These are phyloP conservation scores for Talaromyces stipitatus DNA, from an alignment of 495 filamentous ascomycete genomes.

Conservation along the genomic window DNA sequence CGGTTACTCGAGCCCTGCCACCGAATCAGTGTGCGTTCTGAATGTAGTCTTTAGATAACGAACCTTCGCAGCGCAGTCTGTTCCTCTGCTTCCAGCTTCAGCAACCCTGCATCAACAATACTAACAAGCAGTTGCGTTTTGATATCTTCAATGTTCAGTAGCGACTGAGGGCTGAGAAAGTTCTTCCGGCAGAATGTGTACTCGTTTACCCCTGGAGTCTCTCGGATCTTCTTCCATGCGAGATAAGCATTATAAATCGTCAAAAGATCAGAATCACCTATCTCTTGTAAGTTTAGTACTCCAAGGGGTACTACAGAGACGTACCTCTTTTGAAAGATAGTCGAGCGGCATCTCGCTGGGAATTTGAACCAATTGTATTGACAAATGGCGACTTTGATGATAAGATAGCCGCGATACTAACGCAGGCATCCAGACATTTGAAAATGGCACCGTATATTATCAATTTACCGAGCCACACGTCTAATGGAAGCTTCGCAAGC, in stretches of 20 bases:
- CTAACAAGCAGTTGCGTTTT: conserved; percentile 82
- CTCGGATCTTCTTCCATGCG: conserved; percentile 75
- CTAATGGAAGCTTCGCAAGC: conserved; percentile 78
- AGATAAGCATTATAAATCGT: conserved; percentile 91
- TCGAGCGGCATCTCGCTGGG: conserved; percentile 69
- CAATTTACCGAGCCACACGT: conserved; percentile 91
- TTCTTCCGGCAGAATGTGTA: conserved; percentile 87
- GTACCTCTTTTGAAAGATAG: conserved; percentile 64
- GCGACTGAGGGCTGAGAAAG: conserved; percentile 73
- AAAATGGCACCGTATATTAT: conserved; percentile 78
- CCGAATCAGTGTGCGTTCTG: conserved; percentile 18
- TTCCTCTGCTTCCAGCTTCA: conserved; percentile 64
- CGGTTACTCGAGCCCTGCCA: conserved; percentile 40
- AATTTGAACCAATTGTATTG: conserved; percentile 71
- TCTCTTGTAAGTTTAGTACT: background rate
- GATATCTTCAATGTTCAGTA: conserved; percentile 86
- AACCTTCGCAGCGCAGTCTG: conserved; percentile 54
- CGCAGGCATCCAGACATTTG: conserved; percentile 78
- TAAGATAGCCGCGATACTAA: conserved; percentile 86
- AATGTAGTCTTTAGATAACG: conserved; percentile 3
- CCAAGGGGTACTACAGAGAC: conserved; percentile 1
- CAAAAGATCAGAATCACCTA: conserved; percentile 81
- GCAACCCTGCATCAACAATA: conserved; percentile 72
- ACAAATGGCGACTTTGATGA: conserved; percentile 93
- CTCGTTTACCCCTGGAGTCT: conserved; percentile 56